Evolutionary conservation across 345 rosid genomes (phyloP).

Genomic region (Euclidium syriacum): DNA sequence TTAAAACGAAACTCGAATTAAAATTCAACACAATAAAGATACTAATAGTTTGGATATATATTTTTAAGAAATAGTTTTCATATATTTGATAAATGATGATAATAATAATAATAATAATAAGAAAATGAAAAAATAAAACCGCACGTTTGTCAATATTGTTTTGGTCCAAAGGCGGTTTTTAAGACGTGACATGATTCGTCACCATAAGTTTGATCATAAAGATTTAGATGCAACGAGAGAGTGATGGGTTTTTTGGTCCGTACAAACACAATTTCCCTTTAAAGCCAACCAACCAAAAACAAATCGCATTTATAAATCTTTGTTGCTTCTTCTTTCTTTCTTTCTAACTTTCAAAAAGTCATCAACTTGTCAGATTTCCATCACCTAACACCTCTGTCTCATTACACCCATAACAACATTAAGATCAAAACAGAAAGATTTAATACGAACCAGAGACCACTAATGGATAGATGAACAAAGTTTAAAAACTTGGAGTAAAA

Average conservation of each 20-base stretch:
- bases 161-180: not conserved
- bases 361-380: conserved; percentile 24
- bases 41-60: too few species aligned
- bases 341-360: conserved; percentile 27
- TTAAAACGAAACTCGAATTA: not conserved
- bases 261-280: conserved; percentile 5
- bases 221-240: conserved; percentile 7
- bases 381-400: conserved; percentile 5
- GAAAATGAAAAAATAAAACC: not conserved
- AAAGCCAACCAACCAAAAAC: conserved; percentile 15
- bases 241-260: conserved; percentile 23
- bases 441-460: too few species aligned
- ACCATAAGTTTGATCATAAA: conserved; percentile 24
- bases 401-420: conserved; percentile 2
- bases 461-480: conserved; percentile 3
- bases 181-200: conserved; percentile 28
- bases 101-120: too few species aligned
- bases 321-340: not conserved
- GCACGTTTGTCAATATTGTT: conserved; percentile 9
- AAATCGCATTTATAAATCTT: conserved; percentile 20
- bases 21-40: too few species aligned
- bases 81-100: not conserved
- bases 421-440: not conserved
- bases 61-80: too few species aligned
- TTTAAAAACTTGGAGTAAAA: not conserved